Conservation (phyloP, 2,329 filamentous ascomycete genomes). For the Akanthomyces uredinophilus region DNA sequence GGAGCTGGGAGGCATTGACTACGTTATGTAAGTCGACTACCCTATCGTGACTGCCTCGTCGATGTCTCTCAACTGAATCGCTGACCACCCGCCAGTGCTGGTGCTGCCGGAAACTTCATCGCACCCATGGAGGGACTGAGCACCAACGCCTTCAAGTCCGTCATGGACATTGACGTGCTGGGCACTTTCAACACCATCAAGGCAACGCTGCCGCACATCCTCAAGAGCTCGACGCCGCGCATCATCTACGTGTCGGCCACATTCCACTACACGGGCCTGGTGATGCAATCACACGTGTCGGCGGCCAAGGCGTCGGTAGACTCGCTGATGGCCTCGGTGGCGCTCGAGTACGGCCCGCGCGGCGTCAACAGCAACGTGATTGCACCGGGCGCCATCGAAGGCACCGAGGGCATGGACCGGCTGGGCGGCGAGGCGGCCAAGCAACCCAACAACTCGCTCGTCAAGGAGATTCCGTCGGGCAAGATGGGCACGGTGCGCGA, state of each 20-base stretch:
- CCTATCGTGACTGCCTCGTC: not conserved
- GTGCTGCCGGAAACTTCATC: slow-evolving; percentile 93
- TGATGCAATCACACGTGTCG: slow-evolving; percentile 82
- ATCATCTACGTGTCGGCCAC: slow-evolving; percentile 89
- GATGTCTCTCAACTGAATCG: not conserved
- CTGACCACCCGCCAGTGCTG: slow-evolving; percentile 55
- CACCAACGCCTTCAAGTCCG: slow-evolving; percentile 86
- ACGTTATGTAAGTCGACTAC: slow-evolving; percentile 64
- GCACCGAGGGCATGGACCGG: slow-evolving; percentile 75
- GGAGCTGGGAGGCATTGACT: slow-evolving; percentile 86
- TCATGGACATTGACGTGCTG: slow-evolving; percentile 93
- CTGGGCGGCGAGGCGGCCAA: slow-evolving; percentile 39
- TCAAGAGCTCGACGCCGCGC: slow-evolving; percentile 69
- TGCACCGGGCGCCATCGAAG: slow-evolving; percentile 77
- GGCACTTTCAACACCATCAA: slow-evolving; percentile 95
- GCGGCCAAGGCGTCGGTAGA: slow-evolving; percentile 91
- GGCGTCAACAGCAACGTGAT: slow-evolving; percentile 87
- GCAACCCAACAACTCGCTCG: slow-evolving; percentile 26
- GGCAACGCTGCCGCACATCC: slow-evolving; percentile 76
- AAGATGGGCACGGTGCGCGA: slow-evolving; percentile 77
- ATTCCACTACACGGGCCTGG: slow-evolving; percentile 82
- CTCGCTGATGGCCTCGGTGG: slow-evolving; percentile 70
- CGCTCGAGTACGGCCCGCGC: slow-evolving; percentile 83
- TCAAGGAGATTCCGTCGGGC: slow-evolving; percentile 61
- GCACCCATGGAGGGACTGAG: slow-evolving; percentile 77